Evolutionary conservation across 139 green algal genomes (phyloP).

Genomic region (Eudorina sp.): DNA sequence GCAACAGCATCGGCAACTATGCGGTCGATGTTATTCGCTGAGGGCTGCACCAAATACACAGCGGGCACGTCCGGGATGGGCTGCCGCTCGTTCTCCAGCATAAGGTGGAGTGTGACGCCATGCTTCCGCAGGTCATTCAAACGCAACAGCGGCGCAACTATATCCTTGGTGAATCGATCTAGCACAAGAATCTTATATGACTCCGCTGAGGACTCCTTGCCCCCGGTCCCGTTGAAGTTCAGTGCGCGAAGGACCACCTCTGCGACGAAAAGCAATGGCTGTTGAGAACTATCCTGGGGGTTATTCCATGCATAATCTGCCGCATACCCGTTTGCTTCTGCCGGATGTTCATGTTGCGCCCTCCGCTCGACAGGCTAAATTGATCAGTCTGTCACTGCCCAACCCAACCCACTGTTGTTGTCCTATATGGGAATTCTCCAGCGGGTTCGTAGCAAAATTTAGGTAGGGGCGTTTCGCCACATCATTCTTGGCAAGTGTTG

Average conservation of each 20-base stretch:
- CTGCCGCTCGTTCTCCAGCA: conserved; percentile 90
- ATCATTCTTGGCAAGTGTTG: no score
- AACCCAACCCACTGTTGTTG: no score
- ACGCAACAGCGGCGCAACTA: conserved; percentile 94
- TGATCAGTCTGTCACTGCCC: no score
- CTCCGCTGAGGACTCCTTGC: conserved; percentile 62
- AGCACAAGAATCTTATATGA: conserved; percentile 97
- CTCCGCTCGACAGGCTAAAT: no score
- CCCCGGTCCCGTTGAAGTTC: conserved; percentile 57
- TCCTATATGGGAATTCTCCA: no score
- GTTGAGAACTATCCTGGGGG: no score
- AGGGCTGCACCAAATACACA: conserved; percentile 95
- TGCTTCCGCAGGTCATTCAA: conserved; percentile 92
- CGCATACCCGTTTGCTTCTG: conserved; percentile 82
- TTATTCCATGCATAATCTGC: background rate
- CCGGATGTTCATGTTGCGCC: conserved; percentile 68
- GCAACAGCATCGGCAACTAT: conserved; percentile 82
- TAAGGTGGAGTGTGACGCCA: conserved; percentile 96
- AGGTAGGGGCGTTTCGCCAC: no score
- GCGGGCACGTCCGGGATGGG: conserved; percentile 96
- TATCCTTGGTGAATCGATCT: conserved; percentile 89
- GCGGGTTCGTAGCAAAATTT: no score
- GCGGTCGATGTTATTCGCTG: conserved; percentile 73
- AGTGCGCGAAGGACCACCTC: conserved; percentile 65
- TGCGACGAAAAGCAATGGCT: conserved; percentile 44